Conservation (phyloP, 2,329 filamentous ascomycete species). For the Corinectria fuckeliana region DNA sequence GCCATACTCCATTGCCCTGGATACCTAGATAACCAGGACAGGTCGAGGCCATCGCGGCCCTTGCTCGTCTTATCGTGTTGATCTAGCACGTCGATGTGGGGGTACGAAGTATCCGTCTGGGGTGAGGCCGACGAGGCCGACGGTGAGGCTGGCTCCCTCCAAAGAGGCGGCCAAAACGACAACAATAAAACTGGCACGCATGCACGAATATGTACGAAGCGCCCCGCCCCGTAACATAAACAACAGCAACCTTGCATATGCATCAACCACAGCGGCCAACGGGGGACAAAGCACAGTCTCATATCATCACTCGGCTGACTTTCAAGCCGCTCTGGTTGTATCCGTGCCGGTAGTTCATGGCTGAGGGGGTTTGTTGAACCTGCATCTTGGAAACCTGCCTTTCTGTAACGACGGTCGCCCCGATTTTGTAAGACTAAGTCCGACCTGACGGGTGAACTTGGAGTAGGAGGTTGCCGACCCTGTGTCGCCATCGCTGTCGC, state of each 20-base stretch:
- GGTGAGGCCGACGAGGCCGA: not conserved
- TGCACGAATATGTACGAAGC: conserved; percentile 8
- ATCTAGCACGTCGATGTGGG: not conserved
- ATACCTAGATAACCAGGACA: not conserved
- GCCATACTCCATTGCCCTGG: not conserved
- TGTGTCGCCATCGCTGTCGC: conserved; percentile 1
- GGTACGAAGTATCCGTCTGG: not conserved
- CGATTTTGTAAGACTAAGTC: not conserved
- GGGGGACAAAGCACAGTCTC: conserved; percentile 5
- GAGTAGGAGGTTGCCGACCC: conserved; percentile 2
- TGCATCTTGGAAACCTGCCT: not conserved
- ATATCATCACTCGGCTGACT: not conserved
- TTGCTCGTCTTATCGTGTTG: conserved; percentile 2
- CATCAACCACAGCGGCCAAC: conserved; percentile 1
- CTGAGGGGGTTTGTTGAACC: not conserved
- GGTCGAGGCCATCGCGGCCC: not conserved
- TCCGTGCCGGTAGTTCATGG: not conserved
- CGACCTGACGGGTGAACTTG: not conserved
- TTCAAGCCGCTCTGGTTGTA: not conserved
- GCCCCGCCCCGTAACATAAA: conserved; percentile 9
- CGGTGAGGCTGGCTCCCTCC: not conserved
- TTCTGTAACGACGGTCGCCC: not conserved
- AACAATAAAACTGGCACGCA: not conserved
- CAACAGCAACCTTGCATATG: conserved; percentile 9
- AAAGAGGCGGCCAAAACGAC: not conserved